Percentiles rank a stretch among this genome's conserved stretches.
Evolutionary conservation across 1,284 basidiomycete genomes (phyloP).

Genomic region (Megacollybia platyphylla): DNA sequence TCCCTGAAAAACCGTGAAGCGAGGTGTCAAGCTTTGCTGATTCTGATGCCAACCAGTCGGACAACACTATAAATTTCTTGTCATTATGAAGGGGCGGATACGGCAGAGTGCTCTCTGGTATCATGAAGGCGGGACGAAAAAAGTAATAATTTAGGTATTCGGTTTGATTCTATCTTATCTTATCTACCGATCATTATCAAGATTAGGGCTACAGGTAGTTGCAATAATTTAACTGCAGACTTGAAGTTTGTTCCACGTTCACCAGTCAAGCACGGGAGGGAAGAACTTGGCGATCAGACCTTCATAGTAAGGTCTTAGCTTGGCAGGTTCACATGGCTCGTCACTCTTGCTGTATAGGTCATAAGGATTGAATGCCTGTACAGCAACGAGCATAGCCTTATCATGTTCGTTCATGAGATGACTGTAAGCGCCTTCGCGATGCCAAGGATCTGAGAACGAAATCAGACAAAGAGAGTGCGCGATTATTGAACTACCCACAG

Average conservation of each 20-base stretch:
- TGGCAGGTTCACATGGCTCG: conserved; percentile 46
- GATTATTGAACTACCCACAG: conserved; percentile 17
- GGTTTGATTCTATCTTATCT: too few relatives aligned
- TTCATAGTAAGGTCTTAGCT: conserved; percentile 75
- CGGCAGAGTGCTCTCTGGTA: conserved; percentile 55
- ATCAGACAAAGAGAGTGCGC: not conserved
- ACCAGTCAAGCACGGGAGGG: conserved; percentile 71
- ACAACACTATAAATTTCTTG: conserved; percentile 78
- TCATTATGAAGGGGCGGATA: conserved; percentile 70
- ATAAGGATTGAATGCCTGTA: conserved; percentile 78
- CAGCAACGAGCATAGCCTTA: conserved; percentile 46
- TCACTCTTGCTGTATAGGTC: conserved; percentile 87
- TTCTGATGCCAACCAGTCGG: conserved; percentile 64
- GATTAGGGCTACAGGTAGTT: not conserved
- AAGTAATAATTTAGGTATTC: too few relatives aligned
- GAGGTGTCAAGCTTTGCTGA: not conserved
- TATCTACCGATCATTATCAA: too few relatives aligned
- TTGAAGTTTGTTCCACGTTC: conserved; percentile 6
- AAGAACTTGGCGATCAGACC: conserved; percentile 77
- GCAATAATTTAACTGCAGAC: not conserved
- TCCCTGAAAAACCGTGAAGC: conserved; percentile 41
- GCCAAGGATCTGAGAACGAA: conserved; percentile 40
- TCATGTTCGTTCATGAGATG: conserved; percentile 70
- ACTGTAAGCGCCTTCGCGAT: conserved; percentile 71
- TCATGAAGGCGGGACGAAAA: conserved; percentile 6